These are phyloP conservation scores for Panicum miliaceum DNA, from an alignment of 176 grass and related monocot species.

Conservation along the genomic window DNA sequence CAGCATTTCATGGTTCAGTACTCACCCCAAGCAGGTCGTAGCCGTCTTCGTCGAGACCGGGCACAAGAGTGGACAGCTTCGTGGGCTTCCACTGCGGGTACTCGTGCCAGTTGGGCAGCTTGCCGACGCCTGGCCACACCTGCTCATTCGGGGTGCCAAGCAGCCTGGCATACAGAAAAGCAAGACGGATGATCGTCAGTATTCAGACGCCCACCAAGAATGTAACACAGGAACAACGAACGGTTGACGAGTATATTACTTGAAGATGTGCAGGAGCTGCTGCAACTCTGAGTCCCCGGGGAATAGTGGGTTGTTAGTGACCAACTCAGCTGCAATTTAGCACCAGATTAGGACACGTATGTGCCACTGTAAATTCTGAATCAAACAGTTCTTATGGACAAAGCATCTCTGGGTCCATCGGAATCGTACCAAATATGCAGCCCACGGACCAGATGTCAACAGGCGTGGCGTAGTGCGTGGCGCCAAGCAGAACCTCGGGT, in stretches of 20 bases:
- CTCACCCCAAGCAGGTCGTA: constrained; percentile 80
- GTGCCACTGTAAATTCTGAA: neutral
- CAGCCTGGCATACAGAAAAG: constrained; percentile 48
- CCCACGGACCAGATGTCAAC: constrained; percentile 98
- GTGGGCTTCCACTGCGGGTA: constrained; percentile 90
- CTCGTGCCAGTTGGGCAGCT: constrained; percentile 85
- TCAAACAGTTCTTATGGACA: neutral
- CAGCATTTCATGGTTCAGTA: neutral
- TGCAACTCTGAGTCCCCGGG: constrained; percentile 89
- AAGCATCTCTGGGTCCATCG: neutral
- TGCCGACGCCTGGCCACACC: constrained; percentile 84
- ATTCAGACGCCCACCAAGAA: neutral
- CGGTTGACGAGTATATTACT: constrained; percentile 39
- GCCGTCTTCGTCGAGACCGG: constrained; percentile 61
- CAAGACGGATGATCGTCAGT: neutral
- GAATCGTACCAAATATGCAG: constrained; percentile 82
- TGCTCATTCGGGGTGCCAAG: constrained; percentile 90
- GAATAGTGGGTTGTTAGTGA: constrained; percentile 78
- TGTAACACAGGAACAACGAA: constrained; percentile 4
- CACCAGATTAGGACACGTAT: constrained; percentile 12
- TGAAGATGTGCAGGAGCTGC: constrained; percentile 97
- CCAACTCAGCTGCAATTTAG: constrained; percentile 71
- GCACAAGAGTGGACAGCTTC: constrained; percentile 54
- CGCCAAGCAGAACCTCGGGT: constrained; percentile 88
- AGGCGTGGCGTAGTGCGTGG: constrained; percentile 85